Conservation (phyloP, 352 stramenopile genomes). For the Globisporangium sylvaticum region DNA sequence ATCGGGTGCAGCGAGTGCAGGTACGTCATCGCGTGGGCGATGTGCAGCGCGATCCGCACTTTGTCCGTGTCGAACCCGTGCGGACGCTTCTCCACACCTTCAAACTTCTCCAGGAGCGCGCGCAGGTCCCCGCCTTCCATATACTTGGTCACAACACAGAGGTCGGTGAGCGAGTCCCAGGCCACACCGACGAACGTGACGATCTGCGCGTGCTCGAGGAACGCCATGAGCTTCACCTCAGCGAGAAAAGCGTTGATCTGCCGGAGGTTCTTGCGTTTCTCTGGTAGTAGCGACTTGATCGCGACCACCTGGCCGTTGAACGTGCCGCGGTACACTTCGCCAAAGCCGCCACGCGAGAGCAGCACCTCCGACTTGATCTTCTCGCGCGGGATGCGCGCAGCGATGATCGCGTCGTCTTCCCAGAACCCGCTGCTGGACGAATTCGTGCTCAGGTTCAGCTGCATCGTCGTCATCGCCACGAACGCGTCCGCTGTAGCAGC, state of each 20-base stretch:
- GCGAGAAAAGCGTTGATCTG: slow-evolving; percentile 40
- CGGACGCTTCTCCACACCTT: slow-evolving; percentile 19
- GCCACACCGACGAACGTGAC: slow-evolving; percentile 41
- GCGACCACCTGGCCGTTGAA: slow-evolving; percentile 38
- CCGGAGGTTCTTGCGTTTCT: slow-evolving; percentile 23
- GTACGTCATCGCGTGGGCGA: slow-evolving; percentile 40
- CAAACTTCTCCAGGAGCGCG: slow-evolving; percentile 24
- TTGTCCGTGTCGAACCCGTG: slow-evolving; percentile 48
- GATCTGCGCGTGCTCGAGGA: slow-evolving; percentile 37
- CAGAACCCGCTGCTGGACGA: slow-evolving; percentile 20
- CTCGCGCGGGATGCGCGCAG: slow-evolving; percentile 29
- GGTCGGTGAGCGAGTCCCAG: slow-evolving; percentile 33
- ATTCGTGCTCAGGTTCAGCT: not conserved
- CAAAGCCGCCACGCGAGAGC: slow-evolving; percentile 37
- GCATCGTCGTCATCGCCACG: slow-evolving; percentile 4
- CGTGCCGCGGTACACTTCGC: slow-evolving; percentile 37
- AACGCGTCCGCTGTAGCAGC: not conserved
- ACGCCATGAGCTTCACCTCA: slow-evolving; percentile 45
- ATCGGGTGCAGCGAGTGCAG: slow-evolving; percentile 45
- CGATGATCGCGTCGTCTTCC: slow-evolving; percentile 38
- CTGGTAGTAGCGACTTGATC: slow-evolving; percentile 43
- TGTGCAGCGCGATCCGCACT: slow-evolving; percentile 41
- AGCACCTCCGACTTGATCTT: slow-evolving; percentile 22
- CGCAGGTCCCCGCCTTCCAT: slow-evolving; percentile 45
- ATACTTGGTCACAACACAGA: slow-evolving; percentile 36